Conservation (phyloP, 257 asterid species). For the Orobanche coerulescens region DNA sequence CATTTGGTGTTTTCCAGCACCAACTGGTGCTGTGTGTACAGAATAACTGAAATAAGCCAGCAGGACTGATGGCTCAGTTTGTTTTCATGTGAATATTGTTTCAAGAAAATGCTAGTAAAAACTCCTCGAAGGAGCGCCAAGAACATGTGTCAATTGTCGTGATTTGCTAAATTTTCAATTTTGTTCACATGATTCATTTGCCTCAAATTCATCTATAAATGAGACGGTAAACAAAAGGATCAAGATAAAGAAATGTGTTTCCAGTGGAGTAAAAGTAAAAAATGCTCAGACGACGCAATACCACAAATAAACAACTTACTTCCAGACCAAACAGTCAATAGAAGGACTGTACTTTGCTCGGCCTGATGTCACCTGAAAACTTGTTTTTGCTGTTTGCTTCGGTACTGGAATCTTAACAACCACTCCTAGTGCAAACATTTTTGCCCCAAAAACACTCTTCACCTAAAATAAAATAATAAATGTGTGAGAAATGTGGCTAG, state of each 20-base stretch:
- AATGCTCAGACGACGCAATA: constrained; percentile 6
- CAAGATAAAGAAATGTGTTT: not conserved
- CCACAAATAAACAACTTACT: constrained; percentile 51
- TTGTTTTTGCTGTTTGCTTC: constrained; percentile 96
- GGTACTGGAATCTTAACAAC: constrained; percentile 98
- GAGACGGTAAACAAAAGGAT: constrained; percentile 2
- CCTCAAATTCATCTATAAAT: constrained; percentile 11
- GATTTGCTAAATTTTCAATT: not conserved
- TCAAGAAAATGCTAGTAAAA: not conserved
- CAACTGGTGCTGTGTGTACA: not conserved
- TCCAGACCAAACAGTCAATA: constrained; percentile 95
- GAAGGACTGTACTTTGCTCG: constrained; percentile 94
- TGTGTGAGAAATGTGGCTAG: not conserved
- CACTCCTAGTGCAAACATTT: constrained; percentile 99
- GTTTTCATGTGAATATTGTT: not conserved
- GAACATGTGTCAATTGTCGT: constrained; percentile 4
- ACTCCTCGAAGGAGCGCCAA: not conserved
- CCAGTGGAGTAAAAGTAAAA: not conserved
- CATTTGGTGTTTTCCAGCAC: not conserved
- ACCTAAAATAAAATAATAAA: constrained; percentile 51
- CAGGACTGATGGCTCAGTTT: constrained; percentile 5
- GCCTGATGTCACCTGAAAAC: constrained; percentile 98
- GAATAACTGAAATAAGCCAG: not conserved
- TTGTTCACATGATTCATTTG: not conserved
- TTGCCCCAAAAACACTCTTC: constrained; percentile 97